phyloP scores from a whole-genome alignment of 208 protist species.

The Sergeia podlipaevii region DNA sequence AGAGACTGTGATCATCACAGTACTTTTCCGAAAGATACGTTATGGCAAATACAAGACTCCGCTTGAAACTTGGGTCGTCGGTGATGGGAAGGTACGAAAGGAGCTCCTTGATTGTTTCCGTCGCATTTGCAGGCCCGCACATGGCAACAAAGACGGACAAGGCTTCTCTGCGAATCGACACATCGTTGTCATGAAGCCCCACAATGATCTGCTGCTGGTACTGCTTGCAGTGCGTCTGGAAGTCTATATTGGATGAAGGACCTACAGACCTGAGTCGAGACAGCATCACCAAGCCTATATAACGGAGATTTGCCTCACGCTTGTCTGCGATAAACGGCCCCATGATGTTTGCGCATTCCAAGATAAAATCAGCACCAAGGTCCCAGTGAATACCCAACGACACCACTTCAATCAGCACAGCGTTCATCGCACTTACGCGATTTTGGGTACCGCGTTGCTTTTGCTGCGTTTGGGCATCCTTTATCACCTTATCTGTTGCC shows the following conservation, averaged over 20 bases:
- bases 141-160: conserved; percentile 97
- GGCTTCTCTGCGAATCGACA: conserved; percentile 96
- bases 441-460: conserved; percentile 90
- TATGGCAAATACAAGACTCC: conserved; percentile 96
- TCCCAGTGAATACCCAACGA: conserved; percentile 93
- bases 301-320: conserved; percentile 90
- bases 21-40: conserved; percentile 96
- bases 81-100: conserved; percentile 88
- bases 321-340: conserved; percentile 87
- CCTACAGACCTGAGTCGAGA: conserved; percentile 54
- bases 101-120: conserved; percentile 93
- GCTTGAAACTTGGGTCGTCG: conserved; percentile 87
- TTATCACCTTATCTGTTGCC: conserved; percentile 82
- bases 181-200: conserved; percentile 95
- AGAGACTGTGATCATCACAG: conserved; percentile 84
- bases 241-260: conserved; percentile 51
- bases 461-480: conserved; percentile 78
- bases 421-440: conserved; percentile 96
- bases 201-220: conserved; percentile 92
- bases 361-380: conserved; percentile 73
- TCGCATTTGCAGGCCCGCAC: conserved; percentile 92
- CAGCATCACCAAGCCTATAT: conserved; percentile 86
- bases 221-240: conserved; percentile 75
- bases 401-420: conserved; percentile 97
- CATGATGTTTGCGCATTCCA: conserved; percentile 78